These are phyloP conservation scores for Byssochlamys sp. DNA, from an alignment of 2,329 filamentous ascomycete genomes.

Conservation along the genomic window DNA sequence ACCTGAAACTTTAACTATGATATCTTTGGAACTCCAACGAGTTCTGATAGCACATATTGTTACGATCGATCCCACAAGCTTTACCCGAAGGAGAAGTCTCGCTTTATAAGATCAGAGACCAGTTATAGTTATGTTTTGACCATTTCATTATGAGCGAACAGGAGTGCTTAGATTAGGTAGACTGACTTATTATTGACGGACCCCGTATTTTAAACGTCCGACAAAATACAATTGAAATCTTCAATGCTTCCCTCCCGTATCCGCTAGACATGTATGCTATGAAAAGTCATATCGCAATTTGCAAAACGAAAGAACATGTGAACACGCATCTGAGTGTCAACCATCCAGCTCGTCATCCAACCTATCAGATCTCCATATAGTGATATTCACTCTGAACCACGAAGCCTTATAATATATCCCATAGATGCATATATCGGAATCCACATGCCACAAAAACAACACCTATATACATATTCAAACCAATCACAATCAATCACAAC, in stretches of 20 bases:
- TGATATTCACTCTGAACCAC: too few species aligned
- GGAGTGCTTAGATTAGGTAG: background rate
- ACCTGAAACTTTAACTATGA: background rate
- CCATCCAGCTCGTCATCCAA: too few species aligned
- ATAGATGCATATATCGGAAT: background rate
- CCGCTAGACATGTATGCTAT: background rate
- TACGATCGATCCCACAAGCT: background rate
- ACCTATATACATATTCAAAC: background rate
- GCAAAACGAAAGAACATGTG: too few species aligned
- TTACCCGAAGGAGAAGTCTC: background rate
- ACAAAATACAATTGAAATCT: background rate
- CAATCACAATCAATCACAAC: background rate
- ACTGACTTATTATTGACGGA: background rate
- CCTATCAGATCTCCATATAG: too few species aligned
- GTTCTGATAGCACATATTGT: background rate
- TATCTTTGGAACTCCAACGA: background rate
- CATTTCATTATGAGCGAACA: background rate
- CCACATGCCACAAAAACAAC: background rate
- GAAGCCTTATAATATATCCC: background rate
- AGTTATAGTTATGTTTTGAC: background rate
- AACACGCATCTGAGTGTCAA: too few species aligned
- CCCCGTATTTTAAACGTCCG: background rate
- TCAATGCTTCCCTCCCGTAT: background rate
- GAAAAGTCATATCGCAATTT: too few species aligned
- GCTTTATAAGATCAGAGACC: background rate